These are phyloP conservation scores for Smittium mucronatum DNA, from an alignment of 371 early-diverging fungal species.

Conservation along the genomic window DNA sequence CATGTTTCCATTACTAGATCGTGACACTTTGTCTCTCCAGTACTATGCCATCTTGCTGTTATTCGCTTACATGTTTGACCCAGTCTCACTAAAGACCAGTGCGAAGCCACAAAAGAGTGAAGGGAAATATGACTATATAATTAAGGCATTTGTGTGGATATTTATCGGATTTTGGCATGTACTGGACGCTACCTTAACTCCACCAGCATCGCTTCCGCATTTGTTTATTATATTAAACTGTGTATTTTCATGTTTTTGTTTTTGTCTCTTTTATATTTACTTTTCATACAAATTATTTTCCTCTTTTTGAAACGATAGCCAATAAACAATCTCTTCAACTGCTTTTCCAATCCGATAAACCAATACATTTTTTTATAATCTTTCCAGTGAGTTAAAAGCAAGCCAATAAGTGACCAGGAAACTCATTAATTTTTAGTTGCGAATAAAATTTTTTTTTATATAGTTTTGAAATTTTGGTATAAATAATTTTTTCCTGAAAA, in stretches of 20 bases:
- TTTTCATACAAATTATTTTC: conserved; percentile 42
- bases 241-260: conserved; percentile 48
- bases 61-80: conserved; percentile 39
- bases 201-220: conserved; percentile 66
- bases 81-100: no score
- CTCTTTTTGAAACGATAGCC: no score
- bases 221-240: conserved; percentile 66
- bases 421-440: no score
- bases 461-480: no score
- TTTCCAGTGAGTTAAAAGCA: no score
- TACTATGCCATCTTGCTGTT: conserved; percentile 44
- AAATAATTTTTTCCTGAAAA: no score
- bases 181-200: conserved; percentile 38
- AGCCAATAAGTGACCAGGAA: no score
- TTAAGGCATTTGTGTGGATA: conserved; percentile 11
- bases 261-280: conserved; percentile 44
- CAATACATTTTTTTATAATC: no score
- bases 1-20: conserved; percentile 70
- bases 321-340: no score
- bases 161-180: conserved; percentile 45
- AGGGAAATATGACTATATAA: background rate
- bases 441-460: no score
- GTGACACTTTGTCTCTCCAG: conserved; percentile 53
- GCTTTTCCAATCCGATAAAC: no score
- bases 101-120: no score